Conservation (phyloP, 164 flowering plant genomes). For the Protea cynaroides region DNA sequence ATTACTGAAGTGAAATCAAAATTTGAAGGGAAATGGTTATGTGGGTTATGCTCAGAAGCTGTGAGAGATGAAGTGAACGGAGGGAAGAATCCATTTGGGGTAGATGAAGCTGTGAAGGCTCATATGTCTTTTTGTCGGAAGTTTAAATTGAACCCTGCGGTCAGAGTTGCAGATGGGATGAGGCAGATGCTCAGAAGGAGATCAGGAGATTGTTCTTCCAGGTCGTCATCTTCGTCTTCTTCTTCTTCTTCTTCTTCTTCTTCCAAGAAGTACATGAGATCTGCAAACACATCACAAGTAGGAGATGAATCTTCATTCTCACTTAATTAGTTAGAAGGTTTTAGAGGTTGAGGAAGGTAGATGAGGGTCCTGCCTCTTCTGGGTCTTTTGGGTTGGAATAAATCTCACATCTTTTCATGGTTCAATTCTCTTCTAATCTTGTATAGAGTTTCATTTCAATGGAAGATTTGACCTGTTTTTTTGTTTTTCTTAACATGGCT, state of each 20-base stretch:
- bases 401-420: constrained; percentile 11
- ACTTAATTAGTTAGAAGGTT: constrained; percentile 11
- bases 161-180: constrained; percentile 73
- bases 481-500: constrained; percentile 10
- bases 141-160: constrained; percentile 62
- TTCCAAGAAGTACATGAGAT: constrained; percentile 43
- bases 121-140: constrained; percentile 71
- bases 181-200: constrained; percentile 70
- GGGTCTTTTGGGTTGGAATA: constrained; percentile 11
- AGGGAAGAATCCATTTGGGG: constrained; percentile 26
- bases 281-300: constrained; percentile 17
- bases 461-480: constrained; percentile 10
- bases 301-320: constrained; percentile 7
- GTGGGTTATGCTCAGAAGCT: constrained; percentile 92
- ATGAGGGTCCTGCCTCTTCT: neutral
- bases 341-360: too few relatives aligned
- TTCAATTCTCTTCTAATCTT: constrained; percentile 5
- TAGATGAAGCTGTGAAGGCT: constrained; percentile 70
- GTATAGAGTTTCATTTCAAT: constrained; percentile 22
- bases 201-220: constrained; percentile 35
- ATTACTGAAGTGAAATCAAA: constrained; percentile 61
- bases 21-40: constrained; percentile 86
- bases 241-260: constrained; percentile 24
- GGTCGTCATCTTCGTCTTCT: neutral
- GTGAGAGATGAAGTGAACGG: constrained; percentile 67